These are phyloP conservation scores for Corynespora cassiicola DNA, from an alignment of 2,329 filamentous ascomycete species.

Conservation along the genomic window DNA sequence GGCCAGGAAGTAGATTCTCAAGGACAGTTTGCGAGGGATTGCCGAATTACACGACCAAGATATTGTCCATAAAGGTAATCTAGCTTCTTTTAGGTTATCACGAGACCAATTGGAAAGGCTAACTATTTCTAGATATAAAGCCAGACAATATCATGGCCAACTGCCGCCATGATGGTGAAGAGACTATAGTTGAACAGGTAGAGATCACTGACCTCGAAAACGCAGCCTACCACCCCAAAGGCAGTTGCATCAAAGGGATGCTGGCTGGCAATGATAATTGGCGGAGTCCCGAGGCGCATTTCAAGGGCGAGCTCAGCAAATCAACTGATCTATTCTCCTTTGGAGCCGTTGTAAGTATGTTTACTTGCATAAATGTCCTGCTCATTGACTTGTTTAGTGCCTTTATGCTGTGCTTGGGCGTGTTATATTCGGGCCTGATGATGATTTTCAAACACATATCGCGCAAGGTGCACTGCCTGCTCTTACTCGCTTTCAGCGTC, in stretches of 20 bases:
- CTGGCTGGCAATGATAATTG: slow-evolving; percentile 38
- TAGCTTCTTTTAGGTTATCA: not conserved
- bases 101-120: slow-evolving; percentile 9
- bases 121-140: slow-evolving; percentile 31
- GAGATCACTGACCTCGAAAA: slow-evolving; percentile 39
- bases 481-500: slow-evolving; percentile 34
- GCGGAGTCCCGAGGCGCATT: slow-evolving; percentile 39
- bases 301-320: slow-evolving; percentile 34
- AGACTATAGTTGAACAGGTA: slow-evolving; percentile 22
- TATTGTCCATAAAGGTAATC: slow-evolving; percentile 32
- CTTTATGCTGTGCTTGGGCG: slow-evolving; percentile 29
- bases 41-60: slow-evolving; percentile 30
- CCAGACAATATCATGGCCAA: slow-evolving; percentile 37
- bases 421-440: slow-evolving; percentile 32
- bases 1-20: slow-evolving; percentile 28
- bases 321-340: slow-evolving; percentile 38
- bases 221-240: slow-evolving; percentile 43
- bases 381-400: slow-evolving; percentile 24
- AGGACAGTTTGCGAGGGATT: slow-evolving; percentile 27
- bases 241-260: slow-evolving; percentile 36
- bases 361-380: not conserved
- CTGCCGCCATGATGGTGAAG: slow-evolving; percentile 13
- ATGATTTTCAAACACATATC: slow-evolving; percentile 27
- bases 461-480: slow-evolving; percentile 25
- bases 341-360: slow-evolving; percentile 29